Base-by-base conservation (phyloP, 2,329 filamentous ascomycete species). In the Fusarium penzigii region DNA sequence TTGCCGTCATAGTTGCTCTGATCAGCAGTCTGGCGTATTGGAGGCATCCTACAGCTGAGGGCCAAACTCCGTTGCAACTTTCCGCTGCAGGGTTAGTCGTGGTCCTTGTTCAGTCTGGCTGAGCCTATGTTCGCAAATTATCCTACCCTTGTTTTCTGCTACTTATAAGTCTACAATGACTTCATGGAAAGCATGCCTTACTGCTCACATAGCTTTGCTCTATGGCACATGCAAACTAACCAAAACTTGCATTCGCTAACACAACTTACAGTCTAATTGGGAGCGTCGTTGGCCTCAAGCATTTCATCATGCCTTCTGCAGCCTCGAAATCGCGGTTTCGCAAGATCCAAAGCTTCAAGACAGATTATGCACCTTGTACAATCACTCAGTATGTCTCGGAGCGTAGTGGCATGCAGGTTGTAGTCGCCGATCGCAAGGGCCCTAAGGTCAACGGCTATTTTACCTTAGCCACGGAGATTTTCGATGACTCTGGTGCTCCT, bases 361-460 rank as follows among this genome's bases (percentile, higher is more conserved):
- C 90, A 8, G 90, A 97, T 68, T 99, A 97, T 76, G 91, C 92
- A 12, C 89, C 92, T 11, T 89, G 89, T 57, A 85, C 82, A 49
- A 89, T 99, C 72, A 93, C 91, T 17, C 92, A 97, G 70, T 99
- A 99, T 89, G 91, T 95, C 67, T 99, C 94, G 6, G 85, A 91
- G 64, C 83, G 91, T 58, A 99, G 93, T 57, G 94, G 94, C 47
- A 94, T 99, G 90, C 88, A 92, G 62, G 89, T 96, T 34, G 86
- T 96, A 39, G 90, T 97, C 45, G 91, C 95, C 62, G 89, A 97
- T 69, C 87, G 92, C 63, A 86, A 94, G 69, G 93, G 94, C 1
- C 94, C 94, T n/a, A 97, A 97, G 72, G 83, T 97, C 55, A 88
- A 90, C 62, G 94, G 94, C 34, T 96, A 95, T 74, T 99, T 99